Evolutionary conservation across 2,329 filamentous ascomycete species (phyloP).

Genomic region (Nannizziopsis barbatae): DNA sequence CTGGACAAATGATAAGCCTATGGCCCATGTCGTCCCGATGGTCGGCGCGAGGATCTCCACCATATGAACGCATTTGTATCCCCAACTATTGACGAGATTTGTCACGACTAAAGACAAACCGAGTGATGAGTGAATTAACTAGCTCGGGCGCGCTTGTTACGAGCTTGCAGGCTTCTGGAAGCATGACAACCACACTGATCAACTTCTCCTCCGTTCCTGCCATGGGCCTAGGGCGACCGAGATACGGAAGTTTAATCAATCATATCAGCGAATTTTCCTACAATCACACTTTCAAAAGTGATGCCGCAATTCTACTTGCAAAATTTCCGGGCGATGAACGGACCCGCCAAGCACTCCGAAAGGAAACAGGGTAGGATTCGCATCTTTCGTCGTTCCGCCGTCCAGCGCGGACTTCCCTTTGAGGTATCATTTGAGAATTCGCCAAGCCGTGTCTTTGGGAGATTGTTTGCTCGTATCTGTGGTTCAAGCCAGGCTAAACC

Average conservation of each 20-base stretch:
- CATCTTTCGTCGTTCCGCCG: background rate
- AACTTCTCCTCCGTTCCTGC: background rate
- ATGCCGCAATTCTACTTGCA: background rate
- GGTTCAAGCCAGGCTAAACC: background rate
- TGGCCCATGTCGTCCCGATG: no score
- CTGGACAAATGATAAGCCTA: no score
- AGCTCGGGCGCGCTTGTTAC: background rate
- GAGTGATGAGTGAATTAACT: no score
- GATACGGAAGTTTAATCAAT: slow-evolving; percentile 6
- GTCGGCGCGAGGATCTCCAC: no score
- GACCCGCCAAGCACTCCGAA: slow-evolving; percentile 9
- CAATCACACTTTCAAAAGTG: background rate
- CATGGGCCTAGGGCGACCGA: background rate
- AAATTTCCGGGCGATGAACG: slow-evolving; percentile 11
- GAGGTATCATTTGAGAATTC: background rate
- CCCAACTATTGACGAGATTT: no score
- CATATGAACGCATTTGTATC: no score
- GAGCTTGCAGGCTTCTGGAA: slow-evolving; percentile 7
- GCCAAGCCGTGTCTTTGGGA: slow-evolving; percentile 4
- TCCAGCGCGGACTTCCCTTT: background rate
- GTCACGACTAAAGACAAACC: no score
- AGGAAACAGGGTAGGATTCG: slow-evolving; percentile 9
- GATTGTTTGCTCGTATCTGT: slow-evolving; percentile 9
- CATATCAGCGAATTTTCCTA: slow-evolving; percentile 1
- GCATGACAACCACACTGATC: background rate